A percentile compares a stretch with the other conserved stretches of the same genome.
Evolutionary conservation across 108 stramenopile species (phyloP).

Genomic region (Stephanodiscus minutulus): DNA sequence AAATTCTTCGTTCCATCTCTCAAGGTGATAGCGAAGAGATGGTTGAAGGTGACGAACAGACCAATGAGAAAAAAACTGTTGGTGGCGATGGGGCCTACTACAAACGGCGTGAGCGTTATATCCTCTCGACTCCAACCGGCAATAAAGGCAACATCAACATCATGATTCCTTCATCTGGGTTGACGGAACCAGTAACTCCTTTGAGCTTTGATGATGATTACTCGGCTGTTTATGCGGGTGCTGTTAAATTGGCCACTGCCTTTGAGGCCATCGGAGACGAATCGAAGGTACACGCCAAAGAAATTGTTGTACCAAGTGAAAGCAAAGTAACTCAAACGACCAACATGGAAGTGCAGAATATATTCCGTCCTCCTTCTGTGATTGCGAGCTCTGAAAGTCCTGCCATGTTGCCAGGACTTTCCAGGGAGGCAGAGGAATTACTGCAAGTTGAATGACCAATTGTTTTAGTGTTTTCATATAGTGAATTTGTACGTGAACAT

Average conservation of each 20-base stretch:
- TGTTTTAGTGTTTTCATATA: too few species aligned
- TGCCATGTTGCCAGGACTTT: background rate
- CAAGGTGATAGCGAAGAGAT: slow-evolving; percentile 7
- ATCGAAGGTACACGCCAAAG: background rate
- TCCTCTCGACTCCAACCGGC: slow-evolving; percentile 7
- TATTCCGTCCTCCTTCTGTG: slow-evolving; percentile 2
- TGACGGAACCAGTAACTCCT: background rate
- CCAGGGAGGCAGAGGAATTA: background rate
- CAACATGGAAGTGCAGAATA: background rate
- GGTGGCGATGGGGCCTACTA: slow-evolving; percentile 12
- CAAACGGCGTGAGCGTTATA: slow-evolving; percentile 19
- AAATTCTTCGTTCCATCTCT: slow-evolving; percentile 3
- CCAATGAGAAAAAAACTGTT: background rate
- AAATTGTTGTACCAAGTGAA: background rate
- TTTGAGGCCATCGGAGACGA: background rate
- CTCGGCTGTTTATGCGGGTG: background rate
- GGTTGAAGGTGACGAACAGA: background rate
- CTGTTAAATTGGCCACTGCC: background rate
- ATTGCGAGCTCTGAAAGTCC: background rate
- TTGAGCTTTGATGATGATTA: too few species aligned
- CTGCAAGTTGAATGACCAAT: background rate
- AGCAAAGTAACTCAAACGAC: background rate
- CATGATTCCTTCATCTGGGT: background rate
- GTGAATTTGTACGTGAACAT: too few species aligned
- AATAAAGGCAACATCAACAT: background rate